Evolutionary conservation across 2,329 filamentous ascomycete genomes (phyloP).

Genomic region (Xylariaceae sp.): DNA sequence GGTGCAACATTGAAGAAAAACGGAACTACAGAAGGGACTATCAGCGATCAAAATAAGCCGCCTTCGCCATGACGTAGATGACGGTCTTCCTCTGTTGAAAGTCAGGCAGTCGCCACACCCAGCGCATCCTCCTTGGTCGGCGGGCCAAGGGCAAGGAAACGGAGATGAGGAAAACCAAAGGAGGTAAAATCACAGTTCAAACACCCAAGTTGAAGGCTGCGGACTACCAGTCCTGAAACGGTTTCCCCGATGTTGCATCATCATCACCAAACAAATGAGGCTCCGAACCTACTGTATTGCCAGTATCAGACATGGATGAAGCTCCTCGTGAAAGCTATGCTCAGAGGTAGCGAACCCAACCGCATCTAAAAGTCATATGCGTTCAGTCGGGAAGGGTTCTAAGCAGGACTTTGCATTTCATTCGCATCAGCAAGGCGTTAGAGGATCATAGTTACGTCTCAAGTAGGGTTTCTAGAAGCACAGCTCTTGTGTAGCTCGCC

Average conservation of each 20-base stretch:
- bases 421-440: conserved; percentile 35
- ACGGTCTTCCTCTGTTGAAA: neutral
- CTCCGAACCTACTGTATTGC: neutral
- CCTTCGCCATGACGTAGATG: neutral
- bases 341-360: neutral
- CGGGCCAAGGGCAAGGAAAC: neutral
- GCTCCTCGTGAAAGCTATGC: neutral
- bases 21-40: neutral
- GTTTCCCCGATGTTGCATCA: conserved; percentile 44
- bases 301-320: neutral
- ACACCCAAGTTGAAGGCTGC: neutral
- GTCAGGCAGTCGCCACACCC: no score
- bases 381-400: neutral
- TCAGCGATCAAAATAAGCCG: neutral
- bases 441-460: conserved; percentile 8
- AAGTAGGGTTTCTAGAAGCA: neutral
- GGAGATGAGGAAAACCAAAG: neutral
- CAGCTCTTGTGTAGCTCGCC: neutral
- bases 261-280: conserved; percentile 5
- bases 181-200: no score
- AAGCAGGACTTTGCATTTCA: conserved; percentile 21
- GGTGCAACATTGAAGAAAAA: neutral
- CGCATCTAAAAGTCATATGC: neutral
- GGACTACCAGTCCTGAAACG: conserved; percentile 49
- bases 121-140: neutral